These are phyloP conservation scores for Mucor lusitanicus DNA, from an alignment of 371 early-diverging fungal genomes.

Conservation along the genomic window DNA sequence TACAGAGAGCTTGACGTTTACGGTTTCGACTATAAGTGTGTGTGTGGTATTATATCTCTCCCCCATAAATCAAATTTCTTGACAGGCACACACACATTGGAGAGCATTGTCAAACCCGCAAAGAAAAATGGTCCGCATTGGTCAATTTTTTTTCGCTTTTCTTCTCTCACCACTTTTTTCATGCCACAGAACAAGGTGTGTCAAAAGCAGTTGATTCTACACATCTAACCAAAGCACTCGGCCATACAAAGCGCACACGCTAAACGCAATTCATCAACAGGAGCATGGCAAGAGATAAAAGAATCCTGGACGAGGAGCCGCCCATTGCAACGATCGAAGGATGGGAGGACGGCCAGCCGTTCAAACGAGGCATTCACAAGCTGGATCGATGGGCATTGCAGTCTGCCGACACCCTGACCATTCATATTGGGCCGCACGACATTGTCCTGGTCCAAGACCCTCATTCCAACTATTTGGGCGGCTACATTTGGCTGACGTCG, in stretches of 20 bases:
- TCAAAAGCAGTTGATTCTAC: too few relatives aligned
- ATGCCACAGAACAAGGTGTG: too few relatives aligned
- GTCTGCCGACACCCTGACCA: slow-evolving; percentile 46
- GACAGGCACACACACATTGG: too few relatives aligned
- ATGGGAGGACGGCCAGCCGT: slow-evolving; percentile 55
- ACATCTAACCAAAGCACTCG: too few relatives aligned
- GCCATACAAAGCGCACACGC: too few relatives aligned
- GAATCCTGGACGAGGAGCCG: slow-evolving; percentile 25
- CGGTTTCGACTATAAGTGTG: too few relatives aligned
- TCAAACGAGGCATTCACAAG: slow-evolving; percentile 34
- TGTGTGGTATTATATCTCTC: too few relatives aligned
- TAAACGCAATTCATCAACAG: neutral
- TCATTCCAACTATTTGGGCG: slow-evolving; percentile 49
- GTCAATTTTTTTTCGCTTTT: too few relatives aligned
- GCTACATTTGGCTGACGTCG: slow-evolving; percentile 50
- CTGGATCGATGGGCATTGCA: slow-evolving; percentile 61
- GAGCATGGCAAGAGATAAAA: slow-evolving; percentile 10
- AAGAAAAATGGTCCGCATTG: neutral
- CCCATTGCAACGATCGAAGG: slow-evolving; percentile 51
- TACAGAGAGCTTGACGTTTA: too few relatives aligned
- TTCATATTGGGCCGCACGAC: slow-evolving; percentile 42
- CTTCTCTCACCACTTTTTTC: too few relatives aligned
- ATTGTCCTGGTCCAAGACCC: slow-evolving; percentile 50
- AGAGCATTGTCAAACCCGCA: too few relatives aligned
- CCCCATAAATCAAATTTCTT: too few relatives aligned